Conservation (phyloP, 306 rosid species). For the Herpetospermum pedunculosum region DNA sequence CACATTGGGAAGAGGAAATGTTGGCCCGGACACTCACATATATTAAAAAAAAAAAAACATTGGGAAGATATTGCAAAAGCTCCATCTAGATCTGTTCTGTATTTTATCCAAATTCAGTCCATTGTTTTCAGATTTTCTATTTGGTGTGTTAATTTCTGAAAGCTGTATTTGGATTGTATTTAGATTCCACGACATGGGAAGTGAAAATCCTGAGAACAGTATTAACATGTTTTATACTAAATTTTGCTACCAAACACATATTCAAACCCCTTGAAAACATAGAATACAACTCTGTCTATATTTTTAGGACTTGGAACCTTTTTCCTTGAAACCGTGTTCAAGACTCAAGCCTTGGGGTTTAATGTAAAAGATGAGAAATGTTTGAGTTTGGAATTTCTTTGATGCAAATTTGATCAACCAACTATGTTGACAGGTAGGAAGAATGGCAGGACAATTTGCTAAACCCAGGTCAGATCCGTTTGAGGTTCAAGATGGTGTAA, state of each 20-base stretch:
- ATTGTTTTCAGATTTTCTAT: background rate
- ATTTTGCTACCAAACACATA: background rate
- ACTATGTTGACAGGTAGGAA: slow-evolving; percentile 21
- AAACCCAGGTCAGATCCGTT: slow-evolving; percentile 29
- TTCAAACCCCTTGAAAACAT: background rate
- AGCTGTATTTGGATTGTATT: background rate
- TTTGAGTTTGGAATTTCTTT: background rate
- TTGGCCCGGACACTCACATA: no score
- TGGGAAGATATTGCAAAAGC: background rate
- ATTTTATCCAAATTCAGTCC: background rate
- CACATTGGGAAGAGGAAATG: no score
- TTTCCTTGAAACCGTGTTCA: no score
- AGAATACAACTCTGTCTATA: background rate
- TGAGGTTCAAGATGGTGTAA: slow-evolving; percentile 28
- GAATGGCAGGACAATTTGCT: slow-evolving; percentile 39
- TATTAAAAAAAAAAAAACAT: no score
- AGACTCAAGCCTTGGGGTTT: background rate
- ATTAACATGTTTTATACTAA: background rate
- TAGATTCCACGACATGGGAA: no score
- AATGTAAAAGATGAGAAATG: background rate
- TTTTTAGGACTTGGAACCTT: background rate
- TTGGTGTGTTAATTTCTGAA: background rate
- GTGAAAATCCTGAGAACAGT: background rate
- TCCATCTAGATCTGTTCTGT: background rate
- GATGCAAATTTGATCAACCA: background rate